phyloP scores from a whole-genome alignment of 129 eudicot genomes.

The Flaveria trinervia region DNA sequence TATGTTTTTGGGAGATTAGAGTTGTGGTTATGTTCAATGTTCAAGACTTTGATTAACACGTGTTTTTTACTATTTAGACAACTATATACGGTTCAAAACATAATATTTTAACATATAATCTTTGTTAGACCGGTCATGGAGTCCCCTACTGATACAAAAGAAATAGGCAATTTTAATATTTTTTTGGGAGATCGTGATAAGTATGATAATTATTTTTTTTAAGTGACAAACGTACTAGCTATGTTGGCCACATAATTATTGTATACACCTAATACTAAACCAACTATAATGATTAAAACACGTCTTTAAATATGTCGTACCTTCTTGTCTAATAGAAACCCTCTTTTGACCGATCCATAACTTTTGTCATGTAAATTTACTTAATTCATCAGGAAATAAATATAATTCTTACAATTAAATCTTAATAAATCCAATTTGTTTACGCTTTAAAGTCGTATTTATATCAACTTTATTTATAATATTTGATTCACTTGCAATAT shows the following conservation, averaged over 20 bases:
- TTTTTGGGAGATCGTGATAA: background rate
- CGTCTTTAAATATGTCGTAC: background rate
- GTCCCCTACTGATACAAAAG: background rate
- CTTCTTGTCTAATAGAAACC: background rate
- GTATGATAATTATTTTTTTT: background rate
- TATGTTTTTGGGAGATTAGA: background rate
- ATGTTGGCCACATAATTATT: slow-evolving; percentile 1
- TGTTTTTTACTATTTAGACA: background rate
- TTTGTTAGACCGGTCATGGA: background rate
- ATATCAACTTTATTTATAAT: background rate
- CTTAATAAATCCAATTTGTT: too few relatives aligned
- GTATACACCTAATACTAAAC: slow-evolving; percentile 2
- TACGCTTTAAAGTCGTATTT: background rate
- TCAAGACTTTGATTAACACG: background rate
- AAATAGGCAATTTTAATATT: background rate
- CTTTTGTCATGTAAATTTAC: background rate
- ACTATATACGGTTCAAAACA: background rate
- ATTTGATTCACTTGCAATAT: background rate
- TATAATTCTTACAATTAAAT: too few relatives aligned
- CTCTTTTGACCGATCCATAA: background rate
- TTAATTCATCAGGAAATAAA: background rate
- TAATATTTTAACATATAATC: background rate
- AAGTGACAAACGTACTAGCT: background rate
- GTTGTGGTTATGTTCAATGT: slow-evolving; percentile 17
- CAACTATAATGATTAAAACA: background rate